phyloP scores from a whole-genome alignment of 31 red algal species.

The Porphyra umbilicalis region DNA sequence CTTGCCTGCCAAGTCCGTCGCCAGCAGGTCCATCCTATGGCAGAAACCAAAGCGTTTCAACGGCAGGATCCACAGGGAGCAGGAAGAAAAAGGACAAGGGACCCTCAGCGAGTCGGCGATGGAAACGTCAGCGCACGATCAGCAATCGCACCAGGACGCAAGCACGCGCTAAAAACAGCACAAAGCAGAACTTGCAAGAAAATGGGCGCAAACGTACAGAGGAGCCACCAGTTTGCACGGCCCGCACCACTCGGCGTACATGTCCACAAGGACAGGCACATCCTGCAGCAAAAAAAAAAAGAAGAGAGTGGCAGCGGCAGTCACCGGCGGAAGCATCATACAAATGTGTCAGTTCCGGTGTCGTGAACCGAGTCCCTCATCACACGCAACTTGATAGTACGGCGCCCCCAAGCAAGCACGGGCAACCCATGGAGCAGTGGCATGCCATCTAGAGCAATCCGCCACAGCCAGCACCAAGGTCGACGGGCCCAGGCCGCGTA shows the following conservation, averaged over 20 bases:
- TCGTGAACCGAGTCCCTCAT: too few species aligned
- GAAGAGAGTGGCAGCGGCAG: too few species aligned
- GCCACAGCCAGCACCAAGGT: too few species aligned
- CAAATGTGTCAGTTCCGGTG: too few species aligned
- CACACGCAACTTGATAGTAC: too few species aligned
- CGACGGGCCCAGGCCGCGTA: too few species aligned
- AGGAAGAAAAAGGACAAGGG: background rate
- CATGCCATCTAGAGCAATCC: too few species aligned
- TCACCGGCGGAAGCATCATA: too few species aligned
- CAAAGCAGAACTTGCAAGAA: background rate
- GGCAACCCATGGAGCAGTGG: too few species aligned
- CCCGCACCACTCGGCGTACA: constrained; percentile 96
- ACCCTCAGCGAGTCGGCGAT: too few species aligned
- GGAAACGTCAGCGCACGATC: background rate
- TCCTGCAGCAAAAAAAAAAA: constrained; percentile 5
- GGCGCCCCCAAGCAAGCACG: too few species aligned
- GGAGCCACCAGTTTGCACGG: constrained; percentile 94
- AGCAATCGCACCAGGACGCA: background rate
- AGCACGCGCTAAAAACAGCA: background rate
- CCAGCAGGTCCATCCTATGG: constrained; percentile 68
- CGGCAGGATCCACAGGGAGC: background rate
- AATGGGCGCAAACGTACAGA: constrained; percentile 17
- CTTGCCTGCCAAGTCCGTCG: constrained; percentile 55
- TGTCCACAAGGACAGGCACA: constrained; percentile 87
- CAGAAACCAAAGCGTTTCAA: background rate